phyloP scores from a whole-genome alignment of 2,329 filamentous ascomycete genomes.

The Pyrenophora teres region DNA sequence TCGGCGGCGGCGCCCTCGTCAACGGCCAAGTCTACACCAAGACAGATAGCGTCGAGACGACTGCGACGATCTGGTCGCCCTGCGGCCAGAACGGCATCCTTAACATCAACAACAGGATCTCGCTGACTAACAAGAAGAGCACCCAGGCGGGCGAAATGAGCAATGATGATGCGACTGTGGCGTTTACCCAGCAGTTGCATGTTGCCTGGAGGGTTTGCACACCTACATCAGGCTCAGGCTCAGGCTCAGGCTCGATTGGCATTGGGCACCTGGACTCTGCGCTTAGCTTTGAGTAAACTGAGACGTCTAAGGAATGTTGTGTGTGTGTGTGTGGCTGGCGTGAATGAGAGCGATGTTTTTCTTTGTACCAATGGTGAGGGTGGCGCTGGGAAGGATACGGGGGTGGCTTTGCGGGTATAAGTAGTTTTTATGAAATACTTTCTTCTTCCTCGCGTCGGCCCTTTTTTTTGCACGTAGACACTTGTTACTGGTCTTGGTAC shows the following conservation, averaged over 20 bases:
- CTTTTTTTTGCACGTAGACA: too few species aligned
- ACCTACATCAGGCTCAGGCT: constrained; percentile 1
- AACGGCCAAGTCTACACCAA: constrained; percentile 52
- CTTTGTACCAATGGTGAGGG: too few species aligned
- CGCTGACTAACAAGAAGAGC: constrained; percentile 29
- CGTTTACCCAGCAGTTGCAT: constrained; percentile 44
- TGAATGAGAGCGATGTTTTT: too few species aligned
- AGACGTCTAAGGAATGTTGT: too few species aligned
- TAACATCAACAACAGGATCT: constrained; percentile 43
- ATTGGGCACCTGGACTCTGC: constrained; percentile 30
- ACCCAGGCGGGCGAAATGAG: constrained; percentile 35
- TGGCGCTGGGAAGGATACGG: too few species aligned
- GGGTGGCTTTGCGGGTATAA: too few species aligned
- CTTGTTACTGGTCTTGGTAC: too few species aligned
- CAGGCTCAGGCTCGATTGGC: constrained; percentile 18
- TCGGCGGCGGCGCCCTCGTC: constrained; percentile 47
- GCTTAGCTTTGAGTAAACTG: constrained; percentile 11
- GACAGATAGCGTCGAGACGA: constrained; percentile 49
- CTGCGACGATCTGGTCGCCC: constrained; percentile 41
- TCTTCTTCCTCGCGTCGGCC: too few species aligned
- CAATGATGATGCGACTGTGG: constrained; percentile 43
- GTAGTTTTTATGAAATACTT: too few species aligned
- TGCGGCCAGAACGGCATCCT: constrained; percentile 41
- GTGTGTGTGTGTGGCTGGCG: too few species aligned
- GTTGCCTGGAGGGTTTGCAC: constrained; percentile 39